Evolutionary conservation across 257 asterid species (phyloP).

Genomic region (Solanum ossicruentum): DNA sequence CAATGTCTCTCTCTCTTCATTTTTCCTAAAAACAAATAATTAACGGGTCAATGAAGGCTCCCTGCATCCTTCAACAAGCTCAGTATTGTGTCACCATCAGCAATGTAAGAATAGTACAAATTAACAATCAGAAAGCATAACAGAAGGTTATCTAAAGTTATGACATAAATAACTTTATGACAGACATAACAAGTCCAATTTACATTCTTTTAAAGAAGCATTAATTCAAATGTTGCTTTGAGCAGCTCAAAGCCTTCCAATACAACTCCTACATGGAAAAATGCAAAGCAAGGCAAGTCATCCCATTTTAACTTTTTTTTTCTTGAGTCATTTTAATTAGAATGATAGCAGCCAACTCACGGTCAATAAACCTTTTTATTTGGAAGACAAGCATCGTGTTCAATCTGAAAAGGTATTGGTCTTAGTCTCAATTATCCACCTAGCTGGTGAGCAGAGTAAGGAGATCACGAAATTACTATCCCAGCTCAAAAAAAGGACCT

Average conservation of each 20-base stretch:
- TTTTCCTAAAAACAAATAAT: conserved; percentile 30
- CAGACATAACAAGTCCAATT: background rate
- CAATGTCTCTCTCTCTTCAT: conserved; percentile 12
- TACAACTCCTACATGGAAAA: background rate
- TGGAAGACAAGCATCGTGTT: background rate
- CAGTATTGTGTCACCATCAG: background rate
- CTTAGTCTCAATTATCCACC: background rate
- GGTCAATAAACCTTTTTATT: background rate
- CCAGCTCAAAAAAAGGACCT: background rate
- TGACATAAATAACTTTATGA: background rate
- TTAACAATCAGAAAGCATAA: background rate
- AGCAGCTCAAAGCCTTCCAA: background rate
- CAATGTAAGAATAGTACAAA: background rate
- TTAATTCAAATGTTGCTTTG: background rate
- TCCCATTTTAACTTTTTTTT: background rate
- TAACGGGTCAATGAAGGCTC: background rate
- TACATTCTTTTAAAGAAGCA: background rate
- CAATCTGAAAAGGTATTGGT: background rate
- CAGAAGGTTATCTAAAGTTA: background rate
- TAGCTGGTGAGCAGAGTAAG: background rate
- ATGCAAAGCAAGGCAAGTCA: background rate
- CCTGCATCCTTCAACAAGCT: background rate
- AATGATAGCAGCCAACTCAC: background rate
- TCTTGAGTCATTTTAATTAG: no score
- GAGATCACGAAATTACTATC: background rate